These are phyloP conservation scores for Colletotrichum liaoningense DNA, from an alignment of 2,329 filamentous ascomycete species.

Conservation along the genomic window DNA sequence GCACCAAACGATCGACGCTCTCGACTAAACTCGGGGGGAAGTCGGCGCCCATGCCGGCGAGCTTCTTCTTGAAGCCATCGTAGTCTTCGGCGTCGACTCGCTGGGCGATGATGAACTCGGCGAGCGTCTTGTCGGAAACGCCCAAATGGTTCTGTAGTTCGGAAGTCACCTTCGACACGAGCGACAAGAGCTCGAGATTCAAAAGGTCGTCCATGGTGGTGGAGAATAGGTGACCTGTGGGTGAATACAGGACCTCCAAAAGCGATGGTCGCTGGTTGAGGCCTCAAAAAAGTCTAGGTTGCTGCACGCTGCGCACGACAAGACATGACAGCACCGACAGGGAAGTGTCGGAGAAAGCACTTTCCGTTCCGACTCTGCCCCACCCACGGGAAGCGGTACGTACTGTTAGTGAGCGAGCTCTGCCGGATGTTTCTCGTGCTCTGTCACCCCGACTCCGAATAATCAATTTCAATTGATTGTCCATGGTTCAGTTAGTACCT, in stretches of 20 bases:
- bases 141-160: conserved; percentile 96
- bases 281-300: conserved; percentile 20
- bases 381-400: neutral
- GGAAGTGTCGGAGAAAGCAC: conserved; percentile 9
- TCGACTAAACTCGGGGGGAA: conserved; percentile 90
- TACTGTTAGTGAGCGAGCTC: neutral
- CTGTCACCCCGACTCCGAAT: too few species aligned
- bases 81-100: conserved; percentile 79
- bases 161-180: conserved; percentile 93
- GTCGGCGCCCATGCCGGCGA: conserved; percentile 81
- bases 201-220: conserved; percentile 83
- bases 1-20: conserved; percentile 88
- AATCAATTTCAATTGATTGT: too few species aligned
- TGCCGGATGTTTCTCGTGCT: neutral
- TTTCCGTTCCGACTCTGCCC: neutral
- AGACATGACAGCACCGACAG: conserved; percentile 12
- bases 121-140: conserved; percentile 91
- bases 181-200: conserved; percentile 90
- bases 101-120: conserved; percentile 95
- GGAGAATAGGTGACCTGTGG: neutral
- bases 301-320: conserved; percentile 2
- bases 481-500: too few species aligned
- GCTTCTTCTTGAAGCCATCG: conserved; percentile 78
- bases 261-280: conserved; percentile 17
- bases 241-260: conserved; percentile 4